Base-by-base conservation (phyloP, 257 asterid genomes). In the Solanum chilense region DNA sequence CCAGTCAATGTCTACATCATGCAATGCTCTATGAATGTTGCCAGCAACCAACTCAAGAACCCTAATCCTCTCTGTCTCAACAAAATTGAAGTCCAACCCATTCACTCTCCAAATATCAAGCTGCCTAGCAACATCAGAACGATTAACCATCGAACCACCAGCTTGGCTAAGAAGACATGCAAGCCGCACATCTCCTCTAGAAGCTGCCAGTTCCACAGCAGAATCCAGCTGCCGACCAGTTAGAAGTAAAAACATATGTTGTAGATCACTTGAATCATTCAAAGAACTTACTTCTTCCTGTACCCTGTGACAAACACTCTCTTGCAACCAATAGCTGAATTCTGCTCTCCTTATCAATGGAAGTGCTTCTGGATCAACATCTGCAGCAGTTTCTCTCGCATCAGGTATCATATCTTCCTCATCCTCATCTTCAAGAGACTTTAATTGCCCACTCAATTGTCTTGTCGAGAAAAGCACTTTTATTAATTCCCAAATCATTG, bases 281-380 rank as follows among this genome's bases (percentile, higher is more conserved):
- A 95, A 89, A 39, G 95, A 94, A 88, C 99, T 92, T 82, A 95
- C 93, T 86, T 96, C 99, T 87, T 93, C 95, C 90, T 95, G 98
- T 58, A 97, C 99, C 68, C 98, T 96, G 69, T 93, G 96, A 90
- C 93, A 93, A 90, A 95, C 97, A 89, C 98, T 93, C 90, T 97
- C 99, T 93, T 93, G 97, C 92, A 97, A 91, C 99, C 99, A 96
- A 90, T 88, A 93, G 89, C 99, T 97, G 89, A 97, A 95, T 49
- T 92, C 96, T 42, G 99, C 99, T 87, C 99, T 94, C 83, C 98
- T 92, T 56, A 93, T 90, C 73, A 95, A 88, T 75, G 98, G 97
- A 87, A 96, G 97, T 87, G 99, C 95, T 90, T 97, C 99, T 71
- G 87, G 89, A 88, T 94, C 98, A 88, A 91, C 89, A 77, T 93